phyloP scores from a whole-genome alignment of 495 filamentous ascomycete genomes.

The Pseudotulostoma volvatum region DNA sequence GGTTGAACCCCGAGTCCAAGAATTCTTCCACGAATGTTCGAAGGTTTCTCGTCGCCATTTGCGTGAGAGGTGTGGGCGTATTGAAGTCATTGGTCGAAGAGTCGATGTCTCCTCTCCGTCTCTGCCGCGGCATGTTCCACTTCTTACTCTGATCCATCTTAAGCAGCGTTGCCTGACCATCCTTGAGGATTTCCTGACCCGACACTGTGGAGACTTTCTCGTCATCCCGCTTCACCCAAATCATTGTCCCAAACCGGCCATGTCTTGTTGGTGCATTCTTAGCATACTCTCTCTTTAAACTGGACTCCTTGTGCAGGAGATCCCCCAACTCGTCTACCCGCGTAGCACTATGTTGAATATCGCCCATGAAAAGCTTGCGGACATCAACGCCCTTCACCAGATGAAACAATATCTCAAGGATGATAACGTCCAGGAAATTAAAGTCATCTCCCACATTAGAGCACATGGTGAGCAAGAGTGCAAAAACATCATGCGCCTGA shows the following conservation, averaged over 20 bases:
- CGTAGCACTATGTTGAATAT: constrained; percentile 46
- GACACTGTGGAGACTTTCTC: constrained; percentile 67
- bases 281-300: constrained; percentile 60
- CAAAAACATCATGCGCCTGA: constrained; percentile 76
- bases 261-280: constrained; percentile 75
- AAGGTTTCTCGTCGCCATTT: constrained; percentile 52
- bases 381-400: constrained; percentile 80
- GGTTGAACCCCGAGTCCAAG: constrained; percentile 89
- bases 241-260: constrained; percentile 90
- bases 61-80: constrained; percentile 47
- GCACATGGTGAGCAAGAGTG: constrained; percentile 64
- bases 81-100: constrained; percentile 56
- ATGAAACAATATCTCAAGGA: constrained; percentile 85
- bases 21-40: constrained; percentile 82
- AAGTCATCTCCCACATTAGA: constrained; percentile 91
- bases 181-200: constrained; percentile 67
- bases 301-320: constrained; percentile 63
- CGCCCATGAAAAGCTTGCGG: constrained; percentile 70
- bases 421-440: constrained; percentile 62
- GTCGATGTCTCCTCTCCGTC: constrained; percentile 46
- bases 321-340: constrained; percentile 56
- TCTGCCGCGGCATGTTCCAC: constrained; percentile 62
- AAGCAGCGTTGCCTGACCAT: constrained; percentile 50
- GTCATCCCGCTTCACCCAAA: constrained; percentile 86
- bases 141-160: constrained; percentile 90